Evolutionary conservation across 2,329 filamentous ascomycete species (phyloP), one percentile per base, ranked within the genome.

Genomic region (Graphium sp.): DNA sequence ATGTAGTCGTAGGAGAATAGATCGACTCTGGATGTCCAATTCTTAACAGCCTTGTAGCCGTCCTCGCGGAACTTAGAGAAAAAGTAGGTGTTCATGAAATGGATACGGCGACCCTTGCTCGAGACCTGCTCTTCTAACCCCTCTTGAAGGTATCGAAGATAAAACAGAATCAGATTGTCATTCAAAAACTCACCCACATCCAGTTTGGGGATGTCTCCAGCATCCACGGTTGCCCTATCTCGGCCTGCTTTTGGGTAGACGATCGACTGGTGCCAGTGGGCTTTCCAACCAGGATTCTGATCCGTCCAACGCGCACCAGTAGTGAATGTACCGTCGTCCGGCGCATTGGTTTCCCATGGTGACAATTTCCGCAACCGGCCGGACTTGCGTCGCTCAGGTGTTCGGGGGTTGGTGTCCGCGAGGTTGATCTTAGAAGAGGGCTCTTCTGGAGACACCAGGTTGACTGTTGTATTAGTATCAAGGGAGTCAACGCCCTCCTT

Each of bases 81-180:
- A 51, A 95, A 94, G 50, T 83, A 93, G 0, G 82, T 89, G 46
- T 85, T 95, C 57, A 92, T 87, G 39, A 93, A 79, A 46, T 91
- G 82, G 4, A 92, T 71, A 29, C 72, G 70, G 34, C 69, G 58
- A 0, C 72, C 55, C 4, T 74, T 40, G 25, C 69, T 56, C 1
- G 68, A 62, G 2, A 62, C 58, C 8, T 62, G 55, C 22, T 56
- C 49, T 36, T 71, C 62, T 20, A 78, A 48, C 23, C 64, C 52
- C 32, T 65, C 55, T 43, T 85, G 73, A 5, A 87, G 55, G 39
- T 74, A 80, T 18, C 77, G 73, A 31, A 93, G 60, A 44, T 91
- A 93, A 46, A 94, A 94, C 28, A 70, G 74, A 39, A 98, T 79
- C 17, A 98, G 56, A 42, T 83, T 93, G 53, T 98, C 89, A 45